A percentile compares a stretch with the other conserved stretches of the same genome.
These are phyloP conservation scores for Flaveria robusta DNA, from an alignment of 129 eudicot species.

Conservation along the genomic window DNA sequence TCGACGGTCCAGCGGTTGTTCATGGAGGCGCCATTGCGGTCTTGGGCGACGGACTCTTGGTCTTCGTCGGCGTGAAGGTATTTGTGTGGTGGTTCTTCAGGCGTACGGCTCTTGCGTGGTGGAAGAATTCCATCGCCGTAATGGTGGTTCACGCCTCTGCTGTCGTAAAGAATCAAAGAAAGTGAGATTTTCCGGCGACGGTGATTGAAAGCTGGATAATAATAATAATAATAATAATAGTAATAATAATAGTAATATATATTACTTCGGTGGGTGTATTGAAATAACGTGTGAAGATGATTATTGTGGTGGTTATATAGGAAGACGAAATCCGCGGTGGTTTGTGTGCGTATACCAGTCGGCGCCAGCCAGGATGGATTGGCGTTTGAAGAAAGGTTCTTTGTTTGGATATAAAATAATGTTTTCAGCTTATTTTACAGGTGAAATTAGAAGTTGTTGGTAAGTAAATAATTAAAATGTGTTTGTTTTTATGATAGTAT, in stretches of 20 bases:
- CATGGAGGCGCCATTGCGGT: slow-evolving; percentile 58
- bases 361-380: slow-evolving; percentile 32
- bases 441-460: too few relatives aligned
- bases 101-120: slow-evolving; percentile 66
- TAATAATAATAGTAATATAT: neutral
- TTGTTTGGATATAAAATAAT: too few relatives aligned
- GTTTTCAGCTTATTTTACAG: too few relatives aligned
- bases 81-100: slow-evolving; percentile 64
- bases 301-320: neutral
- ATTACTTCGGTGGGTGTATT: too few relatives aligned
- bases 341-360: slow-evolving; percentile 7
- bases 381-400: too few relatives aligned
- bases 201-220: too few relatives aligned
- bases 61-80: slow-evolving; percentile 74
- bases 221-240: too few relatives aligned
- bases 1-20: slow-evolving; percentile 72
- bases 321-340: neutral
- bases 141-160: slow-evolving; percentile 7
- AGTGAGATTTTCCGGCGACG: neutral
- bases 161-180: neutral
- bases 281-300: neutral
- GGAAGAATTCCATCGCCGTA: slow-evolving; percentile 59
- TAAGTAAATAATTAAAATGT: too few relatives aligned
- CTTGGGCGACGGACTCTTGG: slow-evolving; percentile 70
- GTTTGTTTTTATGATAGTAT: too few relatives aligned